These are phyloP conservation scores for Nemania sp. DNA, from an alignment of 2,329 filamentous ascomycete genomes.

Conservation along the genomic window DNA sequence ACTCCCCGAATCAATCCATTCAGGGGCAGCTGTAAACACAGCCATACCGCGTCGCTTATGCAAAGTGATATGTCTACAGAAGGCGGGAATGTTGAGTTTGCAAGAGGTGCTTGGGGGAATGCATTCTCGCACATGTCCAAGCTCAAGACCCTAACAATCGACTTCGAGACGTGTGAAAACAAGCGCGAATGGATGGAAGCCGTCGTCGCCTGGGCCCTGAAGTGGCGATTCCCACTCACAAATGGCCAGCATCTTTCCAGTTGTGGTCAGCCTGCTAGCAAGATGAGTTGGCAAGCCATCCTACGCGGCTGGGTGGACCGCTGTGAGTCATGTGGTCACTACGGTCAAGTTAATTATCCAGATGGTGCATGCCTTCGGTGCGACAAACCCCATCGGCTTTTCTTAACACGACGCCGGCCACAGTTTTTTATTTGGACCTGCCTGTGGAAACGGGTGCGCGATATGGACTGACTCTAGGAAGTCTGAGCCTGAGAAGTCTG, in stretches of 20 bases:
- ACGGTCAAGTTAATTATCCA: background rate
- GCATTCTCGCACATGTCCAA: slow-evolving; percentile 29
- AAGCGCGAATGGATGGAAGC: slow-evolving; percentile 26
- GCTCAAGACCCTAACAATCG: slow-evolving; percentile 31
- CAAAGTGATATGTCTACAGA: slow-evolving; percentile 23
- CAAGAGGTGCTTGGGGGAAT: slow-evolving; percentile 25
- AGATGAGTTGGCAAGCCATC: slow-evolving; percentile 30
- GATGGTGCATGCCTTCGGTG: slow-evolving; percentile 10
- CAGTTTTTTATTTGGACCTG: slow-evolving; percentile 29
- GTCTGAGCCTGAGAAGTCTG: too few species aligned
- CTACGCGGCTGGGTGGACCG: slow-evolving; percentile 19
- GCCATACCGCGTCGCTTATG: slow-evolving; percentile 15
- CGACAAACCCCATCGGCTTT: slow-evolving; percentile 6
- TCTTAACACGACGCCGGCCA: slow-evolving; percentile 22
- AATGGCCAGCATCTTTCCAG: slow-evolving; percentile 26
- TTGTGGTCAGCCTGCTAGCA: slow-evolving; percentile 23
- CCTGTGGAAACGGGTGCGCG: slow-evolving; percentile 19
- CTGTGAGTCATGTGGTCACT: slow-evolving; percentile 3
- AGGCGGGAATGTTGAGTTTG: slow-evolving; percentile 20
- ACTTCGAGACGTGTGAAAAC: slow-evolving; percentile 34
- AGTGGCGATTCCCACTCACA: slow-evolving; percentile 32
- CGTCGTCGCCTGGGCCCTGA: slow-evolving; percentile 32
- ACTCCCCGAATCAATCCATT: slow-evolving; percentile 36
- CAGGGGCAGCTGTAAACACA: slow-evolving; percentile 19
- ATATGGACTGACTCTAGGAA: background rate